phyloP scores from a whole-genome alignment of 1,284 basidiomycete species.

The Austropuccinia psidii region DNA sequence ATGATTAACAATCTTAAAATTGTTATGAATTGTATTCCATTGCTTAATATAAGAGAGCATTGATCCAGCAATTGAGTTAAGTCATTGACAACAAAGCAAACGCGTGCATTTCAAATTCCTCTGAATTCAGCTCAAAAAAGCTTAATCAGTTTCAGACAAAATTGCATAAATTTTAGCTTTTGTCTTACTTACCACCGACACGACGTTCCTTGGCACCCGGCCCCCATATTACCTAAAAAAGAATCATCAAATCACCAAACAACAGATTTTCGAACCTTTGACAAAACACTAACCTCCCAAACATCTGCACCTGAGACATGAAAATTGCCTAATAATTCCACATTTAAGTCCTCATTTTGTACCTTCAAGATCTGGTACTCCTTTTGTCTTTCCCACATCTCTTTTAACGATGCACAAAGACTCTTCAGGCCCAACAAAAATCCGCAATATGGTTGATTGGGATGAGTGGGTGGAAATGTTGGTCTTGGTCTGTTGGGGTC shows the following conservation, averaged over 20 bases:
- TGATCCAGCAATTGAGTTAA: not conserved
- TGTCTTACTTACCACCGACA: too few relatives aligned
- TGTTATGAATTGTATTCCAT: too few relatives aligned
- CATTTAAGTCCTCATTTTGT: slow-evolving; percentile 17
- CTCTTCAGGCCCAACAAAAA: slow-evolving; percentile 85
- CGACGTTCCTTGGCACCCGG: not conserved
- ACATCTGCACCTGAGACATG: not conserved
- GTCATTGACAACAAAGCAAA: not conserved
- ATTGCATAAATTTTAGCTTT: too few relatives aligned
- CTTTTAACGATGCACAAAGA: slow-evolving; percentile 59
- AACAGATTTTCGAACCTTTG: not conserved
- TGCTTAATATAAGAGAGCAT: too few relatives aligned
- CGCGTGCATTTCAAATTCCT: not conserved
- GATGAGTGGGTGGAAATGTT: slow-evolving; percentile 78
- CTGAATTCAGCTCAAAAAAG: too few relatives aligned
- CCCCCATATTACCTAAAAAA: not conserved
- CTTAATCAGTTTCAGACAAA: not conserved
- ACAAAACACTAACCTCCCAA: not conserved
- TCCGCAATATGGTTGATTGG: slow-evolving; percentile 79
- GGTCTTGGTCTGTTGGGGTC: slow-evolving; percentile 41
- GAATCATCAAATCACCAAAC: too few relatives aligned
- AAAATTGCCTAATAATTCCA: slow-evolving; percentile 34
- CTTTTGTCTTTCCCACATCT: slow-evolving; percentile 71
- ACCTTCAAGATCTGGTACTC: slow-evolving; percentile 46
- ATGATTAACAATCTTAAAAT: too few relatives aligned